Evolutionary conservation across 1,284 basidiomycete species (phyloP), one percentile per base, ranked within the genome.

Genomic region (Trichosporon coremiiforme): DNA sequence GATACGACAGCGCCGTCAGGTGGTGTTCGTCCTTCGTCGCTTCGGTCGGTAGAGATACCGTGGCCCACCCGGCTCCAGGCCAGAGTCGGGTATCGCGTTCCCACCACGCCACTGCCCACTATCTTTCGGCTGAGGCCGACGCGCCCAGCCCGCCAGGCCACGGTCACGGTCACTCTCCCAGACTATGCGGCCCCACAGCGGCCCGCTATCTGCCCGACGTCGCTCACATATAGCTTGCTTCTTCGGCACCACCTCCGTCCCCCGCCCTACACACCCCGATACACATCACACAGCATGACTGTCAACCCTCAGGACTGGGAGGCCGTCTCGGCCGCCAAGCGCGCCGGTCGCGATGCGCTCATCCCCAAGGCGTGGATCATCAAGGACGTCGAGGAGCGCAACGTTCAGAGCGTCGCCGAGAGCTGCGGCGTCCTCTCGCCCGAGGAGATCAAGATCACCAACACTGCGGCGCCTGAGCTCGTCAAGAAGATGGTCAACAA

Each of bases 401-500:
- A 62, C 31, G 88, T 92, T 20, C 85, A 86, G 29, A 79, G 83
- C 66, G 82, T 90, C 57, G 90, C 90, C 0, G 84, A 83, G 67
- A 82, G 85, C 4, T 89, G 87, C 75, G 89, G 90, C 3, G 75
- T 92, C 4, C 85, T 94, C 47, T 85, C 86, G 0, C 65, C 80
- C 2, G 84, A 81, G 53, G 92, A 94, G 77, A 76, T 92, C 9
- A 86, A 87, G 70, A 91, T 94, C 35, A 92, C 91, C 4, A 85
- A 86, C 67, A 84, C 75, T 82, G 31, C 80, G 57, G 76, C 81
- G 13, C 62, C 75, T 0, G 68, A 38, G 6, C 72, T 82, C 20
- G 74, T 80, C 15, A 66, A 73, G 62, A 68, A 73, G 71, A 74
- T 82, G 71, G 15, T 72, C 8, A 64, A 33, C n/a, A 72, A 73